Percentiles rank a stretch among this genome's conserved stretches.
phyloP scores from a whole-genome alignment of 208 protist species.

The Leishmania amazonensis region DNA sequence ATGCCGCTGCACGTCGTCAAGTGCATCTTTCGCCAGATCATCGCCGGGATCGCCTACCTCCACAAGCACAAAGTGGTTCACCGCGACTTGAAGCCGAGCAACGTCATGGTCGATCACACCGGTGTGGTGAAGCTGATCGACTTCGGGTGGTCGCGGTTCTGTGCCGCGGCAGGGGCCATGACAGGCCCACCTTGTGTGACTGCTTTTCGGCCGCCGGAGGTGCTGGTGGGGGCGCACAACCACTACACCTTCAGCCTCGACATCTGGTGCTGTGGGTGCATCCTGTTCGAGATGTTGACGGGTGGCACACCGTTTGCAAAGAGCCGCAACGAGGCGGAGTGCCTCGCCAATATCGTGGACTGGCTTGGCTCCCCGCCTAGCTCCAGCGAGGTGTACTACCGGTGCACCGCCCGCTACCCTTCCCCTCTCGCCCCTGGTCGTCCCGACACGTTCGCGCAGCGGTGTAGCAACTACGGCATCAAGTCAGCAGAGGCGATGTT shows the following conservation, averaged over 20 bases:
- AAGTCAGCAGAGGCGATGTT: slow-evolving; percentile 46
- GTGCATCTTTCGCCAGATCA: slow-evolving; percentile 81
- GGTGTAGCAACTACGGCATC: slow-evolving; percentile 52
- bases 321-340: slow-evolving; percentile 57
- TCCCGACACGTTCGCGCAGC: slow-evolving; percentile 50
- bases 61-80: slow-evolving; percentile 83
- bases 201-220: slow-evolving; percentile 77
- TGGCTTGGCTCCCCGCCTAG: slow-evolving; percentile 74
- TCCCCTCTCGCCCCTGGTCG: slow-evolving; percentile 35
- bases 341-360: slow-evolving; percentile 66
- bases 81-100: slow-evolving; percentile 89
- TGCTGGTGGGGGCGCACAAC: slow-evolving; percentile 55
- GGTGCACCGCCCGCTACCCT: neutral
- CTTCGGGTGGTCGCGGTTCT: slow-evolving; percentile 84
- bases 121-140: slow-evolving; percentile 88
- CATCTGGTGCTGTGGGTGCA: slow-evolving; percentile 96
- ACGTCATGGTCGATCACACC: slow-evolving; percentile 82
- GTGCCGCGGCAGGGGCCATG: slow-evolving; percentile 37
- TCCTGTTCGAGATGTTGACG: slow-evolving; percentile 98
- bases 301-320: slow-evolving; percentile 92
- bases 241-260: slow-evolving; percentile 94
- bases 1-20: slow-evolving; percentile 83
- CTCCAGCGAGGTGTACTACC: slow-evolving; percentile 55
- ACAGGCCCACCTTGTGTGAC: slow-evolving; percentile 79
- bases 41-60: slow-evolving; percentile 79